These are phyloP conservation scores for Coleophoma cylindrospora DNA, from an alignment of 2,329 filamentous ascomycete species.

Conservation along the genomic window DNA sequence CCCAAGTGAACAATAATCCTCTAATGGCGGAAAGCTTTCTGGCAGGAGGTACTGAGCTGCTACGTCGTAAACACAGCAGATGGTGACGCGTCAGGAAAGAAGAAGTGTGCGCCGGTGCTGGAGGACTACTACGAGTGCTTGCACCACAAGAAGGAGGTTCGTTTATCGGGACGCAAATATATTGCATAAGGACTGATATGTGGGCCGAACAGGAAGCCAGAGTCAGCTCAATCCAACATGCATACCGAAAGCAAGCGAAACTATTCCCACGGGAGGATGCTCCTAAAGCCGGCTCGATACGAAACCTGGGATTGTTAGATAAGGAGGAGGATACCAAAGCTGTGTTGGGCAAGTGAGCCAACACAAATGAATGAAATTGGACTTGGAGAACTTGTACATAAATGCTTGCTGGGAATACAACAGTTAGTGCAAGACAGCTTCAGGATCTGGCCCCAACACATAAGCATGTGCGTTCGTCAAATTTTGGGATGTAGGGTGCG, in stretches of 20 bases:
- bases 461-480: neutral
- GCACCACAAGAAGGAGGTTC: slow-evolving; percentile 97
- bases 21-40: slow-evolving; percentile 94
- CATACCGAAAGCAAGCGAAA: slow-evolving; percentile 76
- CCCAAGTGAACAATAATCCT: slow-evolving; percentile 24
- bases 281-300: slow-evolving; percentile 80
- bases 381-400: slow-evolving; percentile 20
- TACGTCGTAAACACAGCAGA: slow-evolving; percentile 89
- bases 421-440: neutral
- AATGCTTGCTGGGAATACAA: slow-evolving; percentile 2
- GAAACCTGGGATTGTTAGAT: slow-evolving; percentile 77
- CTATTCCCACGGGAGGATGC: slow-evolving; percentile 73
- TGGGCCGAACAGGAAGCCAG: slow-evolving; percentile 54
- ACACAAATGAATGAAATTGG: slow-evolving; percentile 1
- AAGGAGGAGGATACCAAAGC: slow-evolving; percentile 76
- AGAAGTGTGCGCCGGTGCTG: slow-evolving; percentile 77
- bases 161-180: slow-evolving; percentile 17
- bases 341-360: slow-evolving; percentile 33
- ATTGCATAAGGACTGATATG: too few species aligned
- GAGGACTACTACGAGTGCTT: slow-evolving; percentile 99
- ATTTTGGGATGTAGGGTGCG: too few species aligned
- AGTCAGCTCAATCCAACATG: slow-evolving; percentile 72
- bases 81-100: slow-evolving; percentile 75
- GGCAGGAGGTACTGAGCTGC: slow-evolving; percentile 98
- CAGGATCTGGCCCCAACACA: neutral